These are phyloP conservation scores for Dipodascus geniculatus DNA, from an alignment of 805 yeast genomes.

Conservation along the genomic window DNA sequence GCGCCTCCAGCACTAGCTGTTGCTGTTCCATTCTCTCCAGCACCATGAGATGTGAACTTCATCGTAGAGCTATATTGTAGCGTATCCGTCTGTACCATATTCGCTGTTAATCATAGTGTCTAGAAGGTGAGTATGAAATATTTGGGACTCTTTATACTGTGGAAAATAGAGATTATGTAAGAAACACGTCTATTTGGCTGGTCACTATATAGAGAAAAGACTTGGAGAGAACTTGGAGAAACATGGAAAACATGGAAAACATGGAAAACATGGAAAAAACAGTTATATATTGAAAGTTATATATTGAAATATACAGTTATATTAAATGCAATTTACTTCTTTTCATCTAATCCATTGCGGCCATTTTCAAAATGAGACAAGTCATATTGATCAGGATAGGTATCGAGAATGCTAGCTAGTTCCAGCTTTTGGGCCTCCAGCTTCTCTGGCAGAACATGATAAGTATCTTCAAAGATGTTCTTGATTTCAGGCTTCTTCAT, in stretches of 20 bases:
- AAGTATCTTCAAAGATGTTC: constrained; percentile 20
- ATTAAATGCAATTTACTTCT: neutral
- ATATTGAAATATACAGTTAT: neutral
- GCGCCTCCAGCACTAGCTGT: neutral
- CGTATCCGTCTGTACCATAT: neutral
- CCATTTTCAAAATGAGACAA: constrained; percentile 17
- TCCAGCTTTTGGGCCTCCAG: constrained; percentile 20
- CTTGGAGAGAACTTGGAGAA: too few species aligned
- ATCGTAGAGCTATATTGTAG: neutral
- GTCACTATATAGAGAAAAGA: too few species aligned
- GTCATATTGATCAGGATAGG: constrained; percentile 22
- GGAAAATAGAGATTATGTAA: too few species aligned
- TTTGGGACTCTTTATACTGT: too few species aligned
- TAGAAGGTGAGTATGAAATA: neutral
- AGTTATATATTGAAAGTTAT: too few species aligned
- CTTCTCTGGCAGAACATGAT: constrained; percentile 14
- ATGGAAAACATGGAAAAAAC: too few species aligned
- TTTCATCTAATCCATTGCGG: constrained; percentile 13
- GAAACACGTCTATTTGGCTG: too few species aligned
- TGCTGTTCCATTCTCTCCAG: neutral
- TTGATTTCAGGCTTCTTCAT: constrained; percentile 19
- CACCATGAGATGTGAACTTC: neutral
- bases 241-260: too few species aligned
- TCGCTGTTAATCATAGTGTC: neutral
- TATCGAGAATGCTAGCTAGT: constrained; percentile 18